Percentiles rank a stretch among this genome's conserved stretches.
phyloP scores from a whole-genome alignment of 192 early-diverging fungal genomes.

The Diversispora epigaea region DNA sequence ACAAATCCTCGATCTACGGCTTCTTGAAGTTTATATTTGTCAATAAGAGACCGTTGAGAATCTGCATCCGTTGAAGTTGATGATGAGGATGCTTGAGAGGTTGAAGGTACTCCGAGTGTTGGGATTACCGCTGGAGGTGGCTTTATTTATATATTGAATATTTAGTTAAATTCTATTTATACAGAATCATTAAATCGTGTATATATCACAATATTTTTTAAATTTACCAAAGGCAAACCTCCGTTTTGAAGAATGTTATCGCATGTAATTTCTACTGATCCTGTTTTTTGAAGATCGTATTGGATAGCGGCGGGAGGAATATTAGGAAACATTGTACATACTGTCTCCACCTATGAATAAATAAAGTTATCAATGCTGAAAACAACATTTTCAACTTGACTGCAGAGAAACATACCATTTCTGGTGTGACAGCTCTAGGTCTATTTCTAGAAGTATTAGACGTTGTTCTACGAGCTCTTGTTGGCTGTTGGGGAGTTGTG shows the following conservation, averaged over 20 bases:
- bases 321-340: constrained; percentile 81
- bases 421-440: constrained; percentile 1
- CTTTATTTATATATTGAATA: neutral
- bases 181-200: neutral
- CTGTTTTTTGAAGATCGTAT: constrained; percentile 74
- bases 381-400: neutral
- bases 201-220: constrained; percentile 11
- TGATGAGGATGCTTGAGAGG: constrained; percentile 38
- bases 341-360: constrained; percentile 58
- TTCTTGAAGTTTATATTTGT: constrained; percentile 54
- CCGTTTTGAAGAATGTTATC: constrained; percentile 75
- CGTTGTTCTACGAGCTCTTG: neutral
- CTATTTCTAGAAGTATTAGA: neutral
- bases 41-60: constrained; percentile 45
- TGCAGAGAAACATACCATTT: neutral
- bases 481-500: neutral
- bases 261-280: constrained; percentile 78
- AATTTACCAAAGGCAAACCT: constrained; percentile 56
- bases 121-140: constrained; percentile 26
- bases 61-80: constrained; percentile 33
- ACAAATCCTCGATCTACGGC: constrained; percentile 36
- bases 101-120: constrained; percentile 40
- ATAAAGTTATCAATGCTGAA: neutral
- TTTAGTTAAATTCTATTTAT: constrained; percentile 6
- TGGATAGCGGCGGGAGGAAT: constrained; percentile 73